Evolutionary conservation across 2,329 filamentous ascomycete species (phyloP).

Genomic region (Penicillium sp.): DNA sequence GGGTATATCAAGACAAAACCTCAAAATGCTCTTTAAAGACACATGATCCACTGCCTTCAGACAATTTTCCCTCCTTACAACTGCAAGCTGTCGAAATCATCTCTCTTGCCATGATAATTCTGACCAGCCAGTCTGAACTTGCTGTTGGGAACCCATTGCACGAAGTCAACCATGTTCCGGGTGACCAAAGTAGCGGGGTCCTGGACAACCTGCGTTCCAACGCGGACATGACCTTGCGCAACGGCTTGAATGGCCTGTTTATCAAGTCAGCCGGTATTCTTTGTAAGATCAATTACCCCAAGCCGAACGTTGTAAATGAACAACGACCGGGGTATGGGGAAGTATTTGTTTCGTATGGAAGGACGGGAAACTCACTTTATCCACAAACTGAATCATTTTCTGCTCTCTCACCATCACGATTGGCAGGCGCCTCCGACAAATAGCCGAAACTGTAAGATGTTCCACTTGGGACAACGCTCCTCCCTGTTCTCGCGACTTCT

Average conservation of each 20-base stretch:
- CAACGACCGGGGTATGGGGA: neutral
- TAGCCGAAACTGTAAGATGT: constrained; percentile 83
- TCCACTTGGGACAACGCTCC: constrained; percentile 73
- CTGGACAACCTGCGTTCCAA: constrained; percentile 86
- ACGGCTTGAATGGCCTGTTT: constrained; percentile 69
- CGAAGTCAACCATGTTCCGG: constrained; percentile 89
- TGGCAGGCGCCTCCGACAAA: constrained; percentile 79
- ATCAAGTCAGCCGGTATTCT: neutral
- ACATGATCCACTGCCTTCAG: neutral
- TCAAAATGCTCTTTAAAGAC: constrained; percentile 27
- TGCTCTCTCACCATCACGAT: constrained; percentile 88
- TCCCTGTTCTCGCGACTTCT: constrained; percentile 73
- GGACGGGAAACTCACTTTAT: constrained; percentile 39
- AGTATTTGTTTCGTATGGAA: neutral
- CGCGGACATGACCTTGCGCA: constrained; percentile 90
- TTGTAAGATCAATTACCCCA: neutral
- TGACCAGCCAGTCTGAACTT: constrained; percentile 97
- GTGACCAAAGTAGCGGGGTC: constrained; percentile 90
- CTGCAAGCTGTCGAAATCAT: constrained; percentile 91
- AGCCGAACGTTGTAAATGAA: neutral
- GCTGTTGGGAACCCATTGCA: constrained; percentile 93
- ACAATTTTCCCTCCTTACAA: constrained; percentile 4
- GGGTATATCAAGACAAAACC: constrained; percentile 32
- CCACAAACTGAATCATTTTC: constrained; percentile 65
- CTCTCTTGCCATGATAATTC: constrained; percentile 90